A percentile compares a stretch with the other conserved stretches of the same genome.
Conservation (phyloP, 208 protist genomes). For the Blechomonas ayalai region DNA sequence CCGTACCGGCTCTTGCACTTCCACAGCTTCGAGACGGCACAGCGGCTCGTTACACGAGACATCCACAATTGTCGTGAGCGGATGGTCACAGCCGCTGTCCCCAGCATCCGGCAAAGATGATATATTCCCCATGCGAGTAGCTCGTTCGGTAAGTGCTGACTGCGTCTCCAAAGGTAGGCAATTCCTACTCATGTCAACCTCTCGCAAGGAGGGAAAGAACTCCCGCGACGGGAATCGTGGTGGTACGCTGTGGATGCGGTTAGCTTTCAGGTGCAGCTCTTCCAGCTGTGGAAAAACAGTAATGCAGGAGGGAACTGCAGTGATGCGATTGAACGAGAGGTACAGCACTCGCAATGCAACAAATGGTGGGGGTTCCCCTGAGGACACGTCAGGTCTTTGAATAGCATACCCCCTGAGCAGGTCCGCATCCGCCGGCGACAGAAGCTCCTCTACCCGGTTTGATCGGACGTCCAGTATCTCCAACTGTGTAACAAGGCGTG, state of each 20-base stretch:
- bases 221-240: slow-evolving; percentile 4
- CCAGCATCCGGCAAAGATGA: too few relatives aligned
- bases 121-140: too few relatives aligned
- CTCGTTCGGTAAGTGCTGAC: too few relatives aligned
- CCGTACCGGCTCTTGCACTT: too few relatives aligned
- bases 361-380: not conserved
- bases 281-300: slow-evolving; percentile 25
- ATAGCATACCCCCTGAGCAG: slow-evolving; percentile 3
- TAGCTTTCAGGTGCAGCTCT: slow-evolving; percentile 25
- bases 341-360: slow-evolving; percentile 31
- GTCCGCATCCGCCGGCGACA: slow-evolving; percentile 15
- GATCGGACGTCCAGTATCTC: slow-evolving; percentile 61
- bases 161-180: too few relatives aligned
- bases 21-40: too few relatives aligned
- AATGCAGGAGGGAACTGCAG: slow-evolving; percentile 8
- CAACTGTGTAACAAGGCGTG: slow-evolving; percentile 15
- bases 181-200: slow-evolving; percentile 9
- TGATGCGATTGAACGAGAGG: slow-evolving; percentile 34
- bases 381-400: slow-evolving; percentile 3
- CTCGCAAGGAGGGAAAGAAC: not conserved
- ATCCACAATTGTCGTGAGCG: too few relatives aligned
- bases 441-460: slow-evolving; percentile 29
- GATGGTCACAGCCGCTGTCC: too few relatives aligned
- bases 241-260: slow-evolving; percentile 7
- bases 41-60: too few relatives aligned